phyloP scores from a whole-genome alignment of 495 filamentous ascomycete genomes.

The Penicillium lagena region DNA sequence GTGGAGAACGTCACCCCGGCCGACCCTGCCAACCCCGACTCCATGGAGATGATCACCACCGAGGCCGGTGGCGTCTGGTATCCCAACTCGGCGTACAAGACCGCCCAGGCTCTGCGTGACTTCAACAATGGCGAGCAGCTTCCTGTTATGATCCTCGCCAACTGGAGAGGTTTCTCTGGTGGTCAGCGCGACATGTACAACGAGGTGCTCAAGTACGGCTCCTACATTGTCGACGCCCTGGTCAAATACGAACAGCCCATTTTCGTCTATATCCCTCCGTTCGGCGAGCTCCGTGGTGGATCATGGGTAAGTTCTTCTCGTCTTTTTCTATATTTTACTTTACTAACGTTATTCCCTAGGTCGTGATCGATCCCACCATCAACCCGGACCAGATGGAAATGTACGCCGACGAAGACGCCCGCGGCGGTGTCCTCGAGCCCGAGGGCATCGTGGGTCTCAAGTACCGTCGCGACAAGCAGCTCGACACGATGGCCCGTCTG shows the following conservation, averaged over 20 bases:
- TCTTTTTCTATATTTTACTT: slow-evolving; percentile 20
- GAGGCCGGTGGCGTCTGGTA: slow-evolving; percentile 99
- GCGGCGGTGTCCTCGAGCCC: slow-evolving; percentile 94
- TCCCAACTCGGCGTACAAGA: slow-evolving; percentile 99
- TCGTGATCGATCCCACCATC: slow-evolving; percentile 97
- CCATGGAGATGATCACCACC: slow-evolving; percentile 83
- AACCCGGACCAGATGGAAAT: slow-evolving; percentile 97
- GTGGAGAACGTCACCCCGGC: slow-evolving; percentile 96
- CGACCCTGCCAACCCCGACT: slow-evolving; percentile 98
- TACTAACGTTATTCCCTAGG: slow-evolving; percentile 34
- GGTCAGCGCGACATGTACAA: slow-evolving; percentile 99
- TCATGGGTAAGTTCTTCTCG: slow-evolving; percentile 58
- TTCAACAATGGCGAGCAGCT: slow-evolving; percentile 99
- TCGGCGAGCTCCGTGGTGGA: slow-evolving; percentile 94
- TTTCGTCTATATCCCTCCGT: slow-evolving; percentile 97
- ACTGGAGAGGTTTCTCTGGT: slow-evolving; percentile 99
- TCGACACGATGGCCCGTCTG: slow-evolving; percentile 95
- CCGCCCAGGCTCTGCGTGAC: slow-evolving; percentile 94
- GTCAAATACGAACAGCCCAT: slow-evolving; percentile 98
- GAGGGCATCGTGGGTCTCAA: slow-evolving; percentile 99
- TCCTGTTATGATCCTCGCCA: slow-evolving; percentile 96
- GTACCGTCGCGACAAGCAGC: slow-evolving; percentile 93
- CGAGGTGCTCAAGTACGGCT: slow-evolving; percentile 98
- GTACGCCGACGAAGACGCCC: slow-evolving; percentile 95
- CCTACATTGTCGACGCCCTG: slow-evolving; percentile 95